phyloP scores from a whole-genome alignment of 495 filamentous ascomycete genomes.

The Recurvomyces mirabilis region DNA sequence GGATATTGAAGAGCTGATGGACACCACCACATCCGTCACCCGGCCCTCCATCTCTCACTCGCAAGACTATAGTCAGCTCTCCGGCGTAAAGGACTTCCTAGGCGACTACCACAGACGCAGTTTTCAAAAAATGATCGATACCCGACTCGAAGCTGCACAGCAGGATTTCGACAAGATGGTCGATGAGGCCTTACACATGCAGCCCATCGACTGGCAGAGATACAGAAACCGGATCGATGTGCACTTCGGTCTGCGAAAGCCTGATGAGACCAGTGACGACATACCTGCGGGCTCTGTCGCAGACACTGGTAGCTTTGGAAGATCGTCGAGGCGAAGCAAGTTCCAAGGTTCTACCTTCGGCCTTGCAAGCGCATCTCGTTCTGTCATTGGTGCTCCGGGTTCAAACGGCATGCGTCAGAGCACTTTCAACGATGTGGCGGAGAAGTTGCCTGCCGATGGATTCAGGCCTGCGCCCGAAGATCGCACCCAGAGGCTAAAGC shows the following conservation, averaged over 20 bases:
- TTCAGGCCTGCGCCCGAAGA: constrained; percentile 46
- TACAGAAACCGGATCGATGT: constrained; percentile 87
- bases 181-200: constrained; percentile 81
- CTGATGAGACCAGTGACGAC: constrained; percentile 26
- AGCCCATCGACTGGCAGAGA: constrained; percentile 78
- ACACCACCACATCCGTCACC: constrained; percentile 37
- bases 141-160: constrained; percentile 46
- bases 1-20: constrained; percentile 48
- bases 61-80: neutral
- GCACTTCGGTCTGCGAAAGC: constrained; percentile 74
- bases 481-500: constrained; percentile 65
- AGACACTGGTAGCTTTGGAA: constrained; percentile 46
- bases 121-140: constrained; percentile 14
- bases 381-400: constrained; percentile 61
- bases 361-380: constrained; percentile 58
- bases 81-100: constrained; percentile 17
- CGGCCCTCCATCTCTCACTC: constrained; percentile 18
- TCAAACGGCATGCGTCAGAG: constrained; percentile 45
- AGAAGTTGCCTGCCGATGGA: constrained; percentile 20
- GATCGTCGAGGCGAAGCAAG: constrained; percentile 41
- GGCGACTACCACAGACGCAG: constrained; percentile 10
- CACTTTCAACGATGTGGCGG: constrained; percentile 27
- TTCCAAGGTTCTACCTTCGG: constrained; percentile 46
- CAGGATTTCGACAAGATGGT: constrained; percentile 85
- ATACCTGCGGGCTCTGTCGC: constrained; percentile 1